Base-by-base conservation (phyloP, 1,139 yeast species). In the Pichia sp. region DNA sequence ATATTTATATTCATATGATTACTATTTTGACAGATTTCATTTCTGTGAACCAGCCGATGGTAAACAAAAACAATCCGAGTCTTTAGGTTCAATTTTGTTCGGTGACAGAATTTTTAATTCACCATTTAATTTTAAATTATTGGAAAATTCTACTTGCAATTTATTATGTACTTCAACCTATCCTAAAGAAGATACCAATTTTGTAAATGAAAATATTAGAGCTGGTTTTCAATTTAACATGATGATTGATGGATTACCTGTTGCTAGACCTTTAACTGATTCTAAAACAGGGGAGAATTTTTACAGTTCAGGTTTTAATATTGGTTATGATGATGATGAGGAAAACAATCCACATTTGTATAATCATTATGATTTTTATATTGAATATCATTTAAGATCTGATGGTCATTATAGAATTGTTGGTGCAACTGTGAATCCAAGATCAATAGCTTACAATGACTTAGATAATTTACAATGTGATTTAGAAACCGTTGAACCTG, bases 41-140 rank as follows among this genome's bases (percentile, higher is more conserved):
- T 87, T 90, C 64, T 92, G 98, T 66, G 62, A 64, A 48, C 98
- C 97, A 1, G 62, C 67, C 42, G 82, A 73, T 30, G 86, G 83
- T 0, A 78, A 83, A 20, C 70, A 73, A 55, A 82, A 83, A 55
- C 96, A 87, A 63, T 79, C 87, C 55, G 97, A 90, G 66, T 83
- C 95, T 11, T 72, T 92, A 43, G 99, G 99, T 7, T 82, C 97
- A 1, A 83, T 92, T 52, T 73, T 92, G 47, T 89, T 94, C 64
- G 98, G 99, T 50, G 98, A 92, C 66, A 76, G 98, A 61, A 89
- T 92, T 52, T 89, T 86, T 71, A 83, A 87, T 60, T 87, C 97
- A 8, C 97, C 97, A 3, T 87, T 86, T 59, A 76, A 83, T 46
- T 69, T 92, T 54, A 71, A 75, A 41, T 86, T 92, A 95, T 71